Evolutionary conservation across 1,284 basidiomycete genomes (phyloP), one percentile per base, ranked within the genome.

Genomic region (Leucoagaricus sp.): DNA sequence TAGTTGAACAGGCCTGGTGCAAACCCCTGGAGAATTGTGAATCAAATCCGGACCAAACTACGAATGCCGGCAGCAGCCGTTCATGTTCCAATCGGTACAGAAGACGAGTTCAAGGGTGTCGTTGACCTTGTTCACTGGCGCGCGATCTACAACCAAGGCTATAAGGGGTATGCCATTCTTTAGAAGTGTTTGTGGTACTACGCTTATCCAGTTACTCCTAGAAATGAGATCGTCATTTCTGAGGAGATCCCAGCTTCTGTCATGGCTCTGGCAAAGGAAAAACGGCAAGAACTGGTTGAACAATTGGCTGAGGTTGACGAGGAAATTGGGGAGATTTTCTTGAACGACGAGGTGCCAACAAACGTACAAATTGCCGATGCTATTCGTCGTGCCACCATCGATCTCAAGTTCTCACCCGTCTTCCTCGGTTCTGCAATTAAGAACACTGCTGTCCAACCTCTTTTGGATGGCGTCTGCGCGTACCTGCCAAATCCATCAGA

Each of bases 391-490:
- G 84, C 94, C 3, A 99, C 97, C 1, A 85, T 94, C 63, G 75
- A 79, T 8, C 87, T 96, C 69, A 93, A 92, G 65, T 99, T 99
- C 74, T 93, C 93, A 0, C 97, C 97, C 1, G 97, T 99, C 57
- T 98, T 98, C 76, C 79, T 99, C 61, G 97, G 97, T 40, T 97
- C 95, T 6, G 97, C 97, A 0, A 91, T 99, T 71, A 98, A 98
- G 79, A 99, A 99, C 75, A 97, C 94, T 21, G 94, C 87, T 55
- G 93, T 99, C 3, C 97, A 99, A 72, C 86, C 94, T 15, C 81
- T 99, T 63, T 82, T 99, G 19, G 96, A 99, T 67, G 97, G 96
- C 63, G 89, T 98, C 31, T 96, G 94, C 69, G 81, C 89, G n/a
- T 99, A 98, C 76, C 83, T 99, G 8, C 94, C 97, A 19, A 92